Base-by-base conservation (phyloP, 352 stramenopile species). In the Pythium vanterpoolii region DNA sequence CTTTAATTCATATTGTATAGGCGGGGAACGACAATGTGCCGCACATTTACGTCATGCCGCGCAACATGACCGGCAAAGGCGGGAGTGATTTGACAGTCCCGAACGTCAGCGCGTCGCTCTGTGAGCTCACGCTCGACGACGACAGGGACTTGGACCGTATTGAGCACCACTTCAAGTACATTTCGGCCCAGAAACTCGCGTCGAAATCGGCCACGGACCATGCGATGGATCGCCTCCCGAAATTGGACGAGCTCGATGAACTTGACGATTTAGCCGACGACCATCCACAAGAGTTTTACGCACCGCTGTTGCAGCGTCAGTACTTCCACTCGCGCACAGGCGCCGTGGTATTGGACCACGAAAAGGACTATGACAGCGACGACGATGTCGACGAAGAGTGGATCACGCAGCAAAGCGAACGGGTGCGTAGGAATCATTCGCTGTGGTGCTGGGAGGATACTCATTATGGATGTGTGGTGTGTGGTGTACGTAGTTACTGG, bases 271-370 rank as follows among this genome's bases (percentile, higher is more conserved):
- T 92, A 46, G 74, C 80, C 13, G 57, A 76, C 14, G 74, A 90
- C 40, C 66, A 92, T n/a, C 57, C 79, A 14, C 66, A 78, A 19
- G 72, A 87, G 48, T 90, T 91, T 54, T 90, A 94, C 52, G 78
- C 76, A 8, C 79, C 79, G 5, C 66, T 93, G 24, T 66, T 89
- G 23, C 77, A 93, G 71, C 86, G 84, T 42, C 86, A 94, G 63
- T 96, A 96, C 65, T 96, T 94, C 59, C 86, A 96, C 67, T 93
- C 86, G 23, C 77, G 85, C 61, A 96, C 86, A 44, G 81, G 81
- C 26, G 81, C 80, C 19, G 84, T 93, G 11, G 83, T 96, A 26
- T 57, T 90, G 56, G 80, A 91, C 23, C 77, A 90, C 64, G 83
- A 92, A 64, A 90, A 89, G 54, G 71, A 88, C 62, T 93, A 93